These are phyloP conservation scores for Aspergillus sp. DNA, from an alignment of 2,329 filamentous ascomycete genomes.

Conservation along the genomic window DNA sequence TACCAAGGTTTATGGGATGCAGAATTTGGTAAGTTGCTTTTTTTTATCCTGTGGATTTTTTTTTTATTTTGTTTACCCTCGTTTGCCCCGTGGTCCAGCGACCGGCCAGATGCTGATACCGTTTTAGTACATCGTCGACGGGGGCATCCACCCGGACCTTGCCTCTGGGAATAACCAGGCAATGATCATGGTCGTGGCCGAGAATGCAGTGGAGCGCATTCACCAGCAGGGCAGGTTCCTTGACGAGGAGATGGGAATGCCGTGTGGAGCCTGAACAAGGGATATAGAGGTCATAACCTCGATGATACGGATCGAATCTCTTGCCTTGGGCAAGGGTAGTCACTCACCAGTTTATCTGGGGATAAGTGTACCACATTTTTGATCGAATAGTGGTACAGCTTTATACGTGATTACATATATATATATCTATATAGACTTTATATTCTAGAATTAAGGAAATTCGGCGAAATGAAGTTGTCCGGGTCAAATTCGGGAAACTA, in stretches of 20 bases:
- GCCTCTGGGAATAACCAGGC: constrained; percentile 69
- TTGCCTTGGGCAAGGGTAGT: too few relatives aligned
- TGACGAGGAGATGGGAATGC: not conserved
- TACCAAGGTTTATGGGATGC: constrained; percentile 68
- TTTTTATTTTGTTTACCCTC: not conserved
- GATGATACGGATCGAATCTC: too few relatives aligned
- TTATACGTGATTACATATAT: too few relatives aligned
- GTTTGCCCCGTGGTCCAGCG: too few relatives aligned
- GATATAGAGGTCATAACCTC: too few relatives aligned
- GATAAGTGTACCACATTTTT: too few relatives aligned
- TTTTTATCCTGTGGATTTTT: not conserved
- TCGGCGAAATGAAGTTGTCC: too few relatives aligned
- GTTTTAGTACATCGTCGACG: constrained; percentile 64
- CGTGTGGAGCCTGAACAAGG: not conserved
- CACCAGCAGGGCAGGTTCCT: constrained; percentile 41
- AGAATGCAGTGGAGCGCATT: constrained; percentile 61
- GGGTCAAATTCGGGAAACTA: too few relatives aligned
- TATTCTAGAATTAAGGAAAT: too few relatives aligned
- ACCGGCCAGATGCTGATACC: not conserved
- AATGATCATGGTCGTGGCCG: constrained; percentile 66
- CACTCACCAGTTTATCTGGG: too few relatives aligned
- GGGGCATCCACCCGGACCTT: constrained; percentile 70
- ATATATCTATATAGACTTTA: too few relatives aligned
- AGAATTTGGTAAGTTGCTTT: constrained; percentile 56
- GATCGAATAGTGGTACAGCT: too few relatives aligned